Conservation (phyloP, 169 alveolate genomes). For the Plasmodium coatneyi region DNA sequence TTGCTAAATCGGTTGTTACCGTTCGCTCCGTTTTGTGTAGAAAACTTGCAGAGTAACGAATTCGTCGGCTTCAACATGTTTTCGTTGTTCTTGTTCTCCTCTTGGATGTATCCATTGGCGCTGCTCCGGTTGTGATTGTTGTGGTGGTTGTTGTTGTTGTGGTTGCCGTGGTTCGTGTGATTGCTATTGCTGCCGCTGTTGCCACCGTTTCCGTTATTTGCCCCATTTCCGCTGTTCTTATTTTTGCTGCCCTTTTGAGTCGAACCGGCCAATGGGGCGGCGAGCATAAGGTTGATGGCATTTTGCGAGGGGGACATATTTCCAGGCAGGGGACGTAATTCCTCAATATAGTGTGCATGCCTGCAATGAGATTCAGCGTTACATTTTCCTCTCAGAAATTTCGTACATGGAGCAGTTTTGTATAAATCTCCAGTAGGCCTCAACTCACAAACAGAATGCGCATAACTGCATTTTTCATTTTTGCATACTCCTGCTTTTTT, state of each 20-base stretch:
- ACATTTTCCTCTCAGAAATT: conserved; percentile 69
- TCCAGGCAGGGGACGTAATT: conserved; percentile 62
- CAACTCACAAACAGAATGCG: conserved; percentile 72
- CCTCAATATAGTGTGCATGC: conserved; percentile 66
- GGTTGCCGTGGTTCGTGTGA: neutral
- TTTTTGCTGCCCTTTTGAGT: conserved; percentile 11
- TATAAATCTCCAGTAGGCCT: conserved; percentile 72
- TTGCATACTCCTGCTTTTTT: conserved; percentile 85
- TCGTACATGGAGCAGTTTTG: conserved; percentile 66
- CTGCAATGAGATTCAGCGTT: conserved; percentile 71
- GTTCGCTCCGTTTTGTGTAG: neutral
- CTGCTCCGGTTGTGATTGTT: neutral
- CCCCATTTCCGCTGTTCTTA: neutral
- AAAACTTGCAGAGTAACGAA: neutral
- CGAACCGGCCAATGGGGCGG: conserved; percentile 25
- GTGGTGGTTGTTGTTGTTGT: neutral
- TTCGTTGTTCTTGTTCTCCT: neutral
- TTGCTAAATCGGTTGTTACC: neutral
- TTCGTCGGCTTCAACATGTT: neutral
- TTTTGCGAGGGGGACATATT: conserved; percentile 58
- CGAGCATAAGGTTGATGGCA: conserved; percentile 60
- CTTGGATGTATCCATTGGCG: neutral
- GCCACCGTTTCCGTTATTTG: neutral
- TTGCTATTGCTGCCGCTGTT: neutral
- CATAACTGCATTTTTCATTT: conserved; percentile 80